Percentiles rank a stretch among this genome's conserved stretches.
phyloP scores from a whole-genome alignment of 2,329 filamentous ascomycete genomes.

The Geosmithia morbida region DNA sequence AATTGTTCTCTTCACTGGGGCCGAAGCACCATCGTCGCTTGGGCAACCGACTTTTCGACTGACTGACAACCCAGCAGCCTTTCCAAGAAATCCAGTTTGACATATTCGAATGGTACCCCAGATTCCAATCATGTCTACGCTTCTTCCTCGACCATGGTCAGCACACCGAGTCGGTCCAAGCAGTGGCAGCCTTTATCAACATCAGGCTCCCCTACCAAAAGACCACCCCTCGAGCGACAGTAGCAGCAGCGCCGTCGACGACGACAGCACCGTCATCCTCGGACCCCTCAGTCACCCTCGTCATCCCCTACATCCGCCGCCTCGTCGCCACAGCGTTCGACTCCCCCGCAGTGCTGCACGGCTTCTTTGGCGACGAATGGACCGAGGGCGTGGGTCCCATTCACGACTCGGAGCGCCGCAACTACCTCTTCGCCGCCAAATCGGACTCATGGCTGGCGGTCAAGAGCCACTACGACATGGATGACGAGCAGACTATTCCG shows the following conservation, averaged over 20 bases:
- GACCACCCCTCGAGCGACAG: conserved; percentile 24
- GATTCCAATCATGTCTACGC: conserved; percentile 75
- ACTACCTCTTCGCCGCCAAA: conserved; percentile 92
- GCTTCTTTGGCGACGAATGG: conserved; percentile 97
- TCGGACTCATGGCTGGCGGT: conserved; percentile 80
- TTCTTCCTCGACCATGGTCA: conserved; percentile 92
- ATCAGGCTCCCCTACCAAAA: conserved; percentile 82
- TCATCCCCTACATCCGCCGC: conserved; percentile 81
- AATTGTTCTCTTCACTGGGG: background rate
- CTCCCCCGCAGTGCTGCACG: conserved; percentile 70
- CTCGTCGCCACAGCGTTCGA: conserved; percentile 89
- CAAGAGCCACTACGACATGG: conserved; percentile 84
- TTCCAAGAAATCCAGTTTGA: conserved; percentile 45
- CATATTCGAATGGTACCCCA: conserved; percentile 85
- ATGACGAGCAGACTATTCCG: conserved; percentile 67
- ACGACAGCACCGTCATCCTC: conserved; percentile 3
- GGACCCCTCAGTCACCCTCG: conserved; percentile 25
- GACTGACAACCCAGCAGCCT: conserved; percentile 16
- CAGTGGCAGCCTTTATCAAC: conserved; percentile 80
- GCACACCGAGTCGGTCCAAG: conserved; percentile 68
- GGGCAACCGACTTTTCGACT: background rate
- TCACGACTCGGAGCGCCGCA: conserved; percentile 79
- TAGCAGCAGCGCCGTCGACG: conserved; percentile 12
- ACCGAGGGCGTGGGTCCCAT: conserved; percentile 61
- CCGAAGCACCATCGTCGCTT: background rate